A percentile compares a stretch with the other conserved stretches of the same genome.
Conservation (phyloP, 2,329 filamentous ascomycete genomes). For the Knufia petricola region DNA sequence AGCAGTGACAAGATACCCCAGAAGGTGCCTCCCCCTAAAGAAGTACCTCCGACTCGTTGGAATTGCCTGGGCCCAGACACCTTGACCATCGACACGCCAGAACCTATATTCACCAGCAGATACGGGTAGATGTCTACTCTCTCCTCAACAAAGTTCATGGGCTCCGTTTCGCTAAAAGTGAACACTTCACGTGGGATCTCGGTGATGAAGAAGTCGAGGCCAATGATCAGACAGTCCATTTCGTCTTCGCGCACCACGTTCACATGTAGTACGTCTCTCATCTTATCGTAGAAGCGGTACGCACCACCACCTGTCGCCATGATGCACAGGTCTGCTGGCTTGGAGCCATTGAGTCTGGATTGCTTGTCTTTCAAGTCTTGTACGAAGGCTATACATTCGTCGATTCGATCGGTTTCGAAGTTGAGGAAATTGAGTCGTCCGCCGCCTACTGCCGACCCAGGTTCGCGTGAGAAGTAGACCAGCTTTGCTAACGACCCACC, state of each 20-base stretch:
- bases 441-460: conserved; percentile 66
- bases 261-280: conserved; percentile 65
- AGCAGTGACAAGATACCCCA: conserved; percentile 89
- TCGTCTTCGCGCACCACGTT: conserved; percentile 90
- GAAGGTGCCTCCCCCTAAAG: conserved; percentile 89
- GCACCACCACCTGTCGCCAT: conserved; percentile 95
- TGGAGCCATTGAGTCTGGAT: conserved; percentile 61
- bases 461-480: conserved; percentile 91
- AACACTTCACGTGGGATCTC: conserved; percentile 97
- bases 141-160: conserved; percentile 78
- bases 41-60: conserved; percentile 87
- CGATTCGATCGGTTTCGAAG: conserved; percentile 91
- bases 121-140: conserved; percentile 86
- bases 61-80: conserved; percentile 81
- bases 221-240: conserved; percentile 97
- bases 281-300: conserved; percentile 92
- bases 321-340: conserved; percentile 65
- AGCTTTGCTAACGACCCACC: conserved; percentile 92
- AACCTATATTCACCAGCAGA: conserved; percentile 94
- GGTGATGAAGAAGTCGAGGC: conserved; percentile 96
- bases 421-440: conserved; percentile 89
- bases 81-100: conserved; percentile 93
- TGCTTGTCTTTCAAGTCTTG: conserved; percentile 75
- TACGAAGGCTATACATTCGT: conserved; percentile 89
- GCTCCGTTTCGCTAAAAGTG: conserved; percentile 78